Evolutionary conservation across 225 moss, liverwort and hornwort genomes (phyloP), one percentile per base, ranked within the genome.

Genomic region (Bryum argenteum): DNA sequence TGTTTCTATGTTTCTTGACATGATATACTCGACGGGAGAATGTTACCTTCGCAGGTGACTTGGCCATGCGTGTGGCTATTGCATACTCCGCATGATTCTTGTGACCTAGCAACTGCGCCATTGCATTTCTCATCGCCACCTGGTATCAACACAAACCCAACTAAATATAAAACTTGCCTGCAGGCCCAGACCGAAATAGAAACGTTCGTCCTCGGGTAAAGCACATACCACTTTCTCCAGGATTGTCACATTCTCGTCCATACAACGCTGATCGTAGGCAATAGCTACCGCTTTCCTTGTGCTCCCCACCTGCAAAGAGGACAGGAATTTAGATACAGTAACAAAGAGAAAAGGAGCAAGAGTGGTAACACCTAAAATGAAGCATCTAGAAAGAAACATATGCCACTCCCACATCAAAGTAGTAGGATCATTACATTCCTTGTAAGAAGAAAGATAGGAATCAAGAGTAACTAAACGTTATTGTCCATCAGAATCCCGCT

Each of bases 11-110:
- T 1, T 26, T 7, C 59, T 70, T 62, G 7, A 37, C 77, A 58
- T 20, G 54, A 55, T 41, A 62, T 37, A 17, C 20, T 74, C 26
- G 51, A 43, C 54, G 54, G 22, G 28, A 23, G 8, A 19, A 58
- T 23, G 16, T 42, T 62, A 96, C 97, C 85, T 89, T 92, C 17
- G 76, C 81, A 54, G 94, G 91, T 65, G 94, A 88, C 74, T 89
- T 98, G 9, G 97, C 94, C 97, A 98, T 98, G 45, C 94, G 90
- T 26, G 78, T 83, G 56, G 92, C 88, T 76, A 92, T 94, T 40
- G 91, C 88, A 81, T 94, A 98, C 73, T 94, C 94, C 61, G 97
- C 97, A 78, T 98, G 94, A 82, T 89, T 98, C 68, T 72, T 89
- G 73, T 98, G 89, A 61, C 97, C 94, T 66, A 98, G 82, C 78